A percentile compares a stretch with the other conserved stretches of the same genome.
phyloP scores from a whole-genome alignment of 345 rosid species.

The Corchorus olitorius region DNA sequence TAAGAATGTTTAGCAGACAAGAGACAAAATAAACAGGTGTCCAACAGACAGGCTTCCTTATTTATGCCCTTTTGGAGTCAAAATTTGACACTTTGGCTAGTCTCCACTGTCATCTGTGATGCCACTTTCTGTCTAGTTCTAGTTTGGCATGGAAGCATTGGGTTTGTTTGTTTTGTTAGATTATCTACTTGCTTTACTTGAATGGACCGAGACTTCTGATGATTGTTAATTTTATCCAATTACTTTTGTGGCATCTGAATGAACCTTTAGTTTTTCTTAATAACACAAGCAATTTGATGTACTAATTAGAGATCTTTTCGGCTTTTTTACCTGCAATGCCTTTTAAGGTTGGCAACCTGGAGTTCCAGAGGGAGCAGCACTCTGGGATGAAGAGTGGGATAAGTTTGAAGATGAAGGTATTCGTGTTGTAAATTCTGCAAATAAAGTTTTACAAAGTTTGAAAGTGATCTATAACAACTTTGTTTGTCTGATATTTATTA shows the following conservation, averaged over 20 bases:
- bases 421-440: slow-evolving; percentile 13
- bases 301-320: slow-evolving; percentile 12
- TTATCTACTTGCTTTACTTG: slow-evolving; percentile 2
- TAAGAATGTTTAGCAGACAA: slow-evolving; percentile 1
- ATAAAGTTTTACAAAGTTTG: slow-evolving; percentile 10
- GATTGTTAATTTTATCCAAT: neutral
- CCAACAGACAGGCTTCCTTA: neutral
- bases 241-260: neutral
- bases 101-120: neutral
- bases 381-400: slow-evolving; percentile 99
- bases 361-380: slow-evolving; percentile 77
- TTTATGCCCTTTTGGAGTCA: slow-evolving; percentile 1
- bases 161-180: neutral
- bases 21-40: neutral
- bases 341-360: slow-evolving; percentile 97
- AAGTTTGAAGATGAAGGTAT: slow-evolving; percentile 97
- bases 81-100: slow-evolving; percentile 2
- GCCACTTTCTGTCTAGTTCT: slow-evolving; percentile 7
- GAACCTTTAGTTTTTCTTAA: neutral
- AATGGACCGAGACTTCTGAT: slow-evolving; percentile 7
- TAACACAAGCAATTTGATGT: slow-evolving; percentile 1
- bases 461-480: slow-evolving; percentile 16
- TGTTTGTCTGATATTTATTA: slow-evolving; percentile 22
- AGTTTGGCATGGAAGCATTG: neutral
- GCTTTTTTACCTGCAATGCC: slow-evolving; percentile 27